Evolutionary conservation across 805 yeast genomes (phyloP).

Genomic region (Saturnispora galanensis): DNA sequence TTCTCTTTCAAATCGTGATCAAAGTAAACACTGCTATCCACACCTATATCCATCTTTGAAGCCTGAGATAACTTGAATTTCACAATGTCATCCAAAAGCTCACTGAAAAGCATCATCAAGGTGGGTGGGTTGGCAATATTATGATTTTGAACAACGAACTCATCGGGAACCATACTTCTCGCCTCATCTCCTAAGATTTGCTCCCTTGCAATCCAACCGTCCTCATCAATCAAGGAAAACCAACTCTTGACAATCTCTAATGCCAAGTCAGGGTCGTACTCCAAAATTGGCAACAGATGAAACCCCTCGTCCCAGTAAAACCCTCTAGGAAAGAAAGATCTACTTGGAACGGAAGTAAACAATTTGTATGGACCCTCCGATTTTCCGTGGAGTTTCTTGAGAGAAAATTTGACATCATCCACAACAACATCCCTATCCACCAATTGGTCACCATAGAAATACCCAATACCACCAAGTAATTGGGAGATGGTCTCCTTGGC

Average conservation of each 20-base stretch:
- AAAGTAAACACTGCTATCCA: constrained; percentile 13
- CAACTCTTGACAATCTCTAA: constrained; percentile 78
- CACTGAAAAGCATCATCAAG: constrained; percentile 60
- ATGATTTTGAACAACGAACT: constrained; percentile 80
- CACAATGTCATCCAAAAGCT: constrained; percentile 34
- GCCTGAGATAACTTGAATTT: background rate
- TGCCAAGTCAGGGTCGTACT: constrained; percentile 75
- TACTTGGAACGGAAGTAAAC: constrained; percentile 79
- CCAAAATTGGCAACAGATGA: constrained; percentile 72
- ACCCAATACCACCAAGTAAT: constrained; percentile 81
- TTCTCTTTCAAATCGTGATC: constrained; percentile 21
- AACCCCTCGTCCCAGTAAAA: constrained; percentile 99
- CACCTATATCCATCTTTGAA: constrained; percentile 22
- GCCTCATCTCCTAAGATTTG: constrained; percentile 90
- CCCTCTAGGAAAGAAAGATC: constrained; percentile 93
- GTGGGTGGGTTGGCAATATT: constrained; percentile 95
- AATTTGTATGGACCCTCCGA: constrained; percentile 70
- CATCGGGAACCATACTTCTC: constrained; percentile 74
- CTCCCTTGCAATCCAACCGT: constrained; percentile 97
- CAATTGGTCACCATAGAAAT: constrained; percentile 72
- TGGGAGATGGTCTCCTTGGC: constrained; percentile 77
- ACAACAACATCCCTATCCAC: constrained; percentile 65
- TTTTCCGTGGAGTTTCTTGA: constrained; percentile 37
- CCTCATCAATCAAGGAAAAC: constrained; percentile 76
- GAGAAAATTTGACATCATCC: constrained; percentile 62